These are phyloP conservation scores for Solanum stenotomum DNA, from an alignment of 257 asterid species.

Conservation along the genomic window DNA sequence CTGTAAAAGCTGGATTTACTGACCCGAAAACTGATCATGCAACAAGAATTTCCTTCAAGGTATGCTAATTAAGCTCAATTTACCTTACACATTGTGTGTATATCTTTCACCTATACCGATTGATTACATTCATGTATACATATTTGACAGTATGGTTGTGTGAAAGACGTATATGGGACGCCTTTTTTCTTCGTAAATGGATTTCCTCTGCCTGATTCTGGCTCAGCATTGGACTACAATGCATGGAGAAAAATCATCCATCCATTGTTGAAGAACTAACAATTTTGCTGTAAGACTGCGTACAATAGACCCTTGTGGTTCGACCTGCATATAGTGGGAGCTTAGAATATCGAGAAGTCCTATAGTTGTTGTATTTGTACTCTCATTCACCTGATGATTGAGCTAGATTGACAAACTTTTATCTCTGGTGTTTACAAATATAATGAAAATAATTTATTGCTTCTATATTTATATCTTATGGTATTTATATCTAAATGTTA, in stretches of 20 bases:
- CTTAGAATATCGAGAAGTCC: not conserved
- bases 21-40: constrained; percentile 45
- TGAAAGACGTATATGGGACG: constrained; percentile 74
- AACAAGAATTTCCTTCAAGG: constrained; percentile 81
- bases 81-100: not conserved
- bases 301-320: not conserved
- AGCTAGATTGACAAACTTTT: not conserved
- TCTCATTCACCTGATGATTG: no score
- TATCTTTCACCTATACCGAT: not conserved
- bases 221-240: constrained; percentile 34
- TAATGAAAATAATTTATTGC: not conserved
- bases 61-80: not conserved
- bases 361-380: not conserved
- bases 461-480: not conserved
- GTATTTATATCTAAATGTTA: not conserved
- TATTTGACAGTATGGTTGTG: constrained; percentile 61
- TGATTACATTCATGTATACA: not conserved
- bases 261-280: constrained; percentile 20
- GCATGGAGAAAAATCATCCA: constrained; percentile 57
- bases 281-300: not conserved
- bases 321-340: not conserved
- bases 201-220: constrained; percentile 65
- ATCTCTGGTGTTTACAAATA: not conserved
- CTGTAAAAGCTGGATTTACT: constrained; percentile 42
- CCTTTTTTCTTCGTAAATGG: constrained; percentile 90